Evolutionary conservation across 768 basidiomycete genomes (phyloP).

Genomic region (Clitopilus passeckerianus): DNA sequence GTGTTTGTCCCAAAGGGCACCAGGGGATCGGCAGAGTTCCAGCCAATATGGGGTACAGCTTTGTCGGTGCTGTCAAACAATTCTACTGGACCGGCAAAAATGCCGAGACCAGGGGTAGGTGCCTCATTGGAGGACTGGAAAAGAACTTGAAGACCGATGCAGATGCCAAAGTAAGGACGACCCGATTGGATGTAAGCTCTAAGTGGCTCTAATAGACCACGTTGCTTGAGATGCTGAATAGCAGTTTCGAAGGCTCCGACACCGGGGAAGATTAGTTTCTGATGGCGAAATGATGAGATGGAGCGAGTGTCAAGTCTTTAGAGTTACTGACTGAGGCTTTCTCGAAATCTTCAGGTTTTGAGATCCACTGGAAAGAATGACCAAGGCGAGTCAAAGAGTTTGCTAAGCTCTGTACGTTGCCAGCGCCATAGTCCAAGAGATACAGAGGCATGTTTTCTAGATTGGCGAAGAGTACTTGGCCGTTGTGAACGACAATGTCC

Average conservation of each 20-base stretch:
- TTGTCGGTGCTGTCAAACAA: conserved; percentile 70
- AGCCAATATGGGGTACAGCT: conserved; percentile 96
- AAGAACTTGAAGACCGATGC: conserved; percentile 97
- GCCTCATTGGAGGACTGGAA: conserved; percentile 86
- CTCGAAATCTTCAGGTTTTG: conserved; percentile 72
- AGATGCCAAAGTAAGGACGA: conserved; percentile 94
- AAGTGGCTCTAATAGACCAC: conserved; percentile 78
- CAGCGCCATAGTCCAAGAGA: conserved; percentile 95
- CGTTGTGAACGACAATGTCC: neutral
- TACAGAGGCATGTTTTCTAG: conserved; percentile 50
- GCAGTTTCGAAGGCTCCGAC: conserved; percentile 93
- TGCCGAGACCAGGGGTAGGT: conserved; percentile 66
- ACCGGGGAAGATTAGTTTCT: conserved; percentile 96
- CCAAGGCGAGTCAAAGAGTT: conserved; percentile 86
- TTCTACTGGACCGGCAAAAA: conserved; percentile 80
- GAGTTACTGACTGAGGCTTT: conserved; percentile 75
- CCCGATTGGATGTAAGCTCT: conserved; percentile 81
- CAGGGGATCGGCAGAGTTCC: conserved; percentile 75
- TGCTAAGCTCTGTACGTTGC: conserved; percentile 90
- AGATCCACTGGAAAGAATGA: conserved; percentile 86
- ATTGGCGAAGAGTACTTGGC: neutral
- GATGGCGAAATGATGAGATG: conserved; percentile 12
- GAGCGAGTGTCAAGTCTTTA: conserved; percentile 5
- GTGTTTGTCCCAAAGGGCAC: conserved; percentile 39
- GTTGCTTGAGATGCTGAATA: conserved; percentile 64